A percentile compares a stretch with the other conserved stretches of the same genome.
phyloP scores from a whole-genome alignment of 2,329 filamentous ascomycete species.

The Chrysoporthe cubensis region DNA sequence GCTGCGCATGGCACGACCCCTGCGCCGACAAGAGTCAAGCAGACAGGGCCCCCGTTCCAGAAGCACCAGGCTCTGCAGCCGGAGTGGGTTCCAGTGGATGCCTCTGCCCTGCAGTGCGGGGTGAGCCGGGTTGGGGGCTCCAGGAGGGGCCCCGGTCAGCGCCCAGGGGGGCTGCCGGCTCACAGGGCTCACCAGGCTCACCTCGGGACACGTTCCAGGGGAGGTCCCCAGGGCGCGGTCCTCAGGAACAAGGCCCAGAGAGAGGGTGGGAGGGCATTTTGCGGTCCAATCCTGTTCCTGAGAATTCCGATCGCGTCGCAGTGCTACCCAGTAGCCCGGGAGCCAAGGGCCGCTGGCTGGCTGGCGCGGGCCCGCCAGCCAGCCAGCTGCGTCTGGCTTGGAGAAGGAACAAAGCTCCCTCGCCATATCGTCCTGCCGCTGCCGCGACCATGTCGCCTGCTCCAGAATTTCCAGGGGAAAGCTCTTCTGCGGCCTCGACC shows the following conservation, averaged over 20 bases:
- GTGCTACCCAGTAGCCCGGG: conserved; percentile 7
- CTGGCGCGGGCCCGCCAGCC: not conserved
- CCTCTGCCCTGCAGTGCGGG: conserved; percentile 21
- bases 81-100: conserved; percentile 13
- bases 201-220: conserved; percentile 2
- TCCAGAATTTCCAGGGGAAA: not conserved
- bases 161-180: not conserved
- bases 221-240: not conserved
- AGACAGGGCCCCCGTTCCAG: conserved; percentile 18
- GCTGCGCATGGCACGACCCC: conserved; percentile 15
- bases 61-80: conserved; percentile 15
- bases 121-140: conserved; percentile 24
- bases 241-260: conserved; percentile 3
- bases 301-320: conserved; percentile 25
- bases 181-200: not conserved
- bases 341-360: not conserved
- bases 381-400: too few relatives aligned
- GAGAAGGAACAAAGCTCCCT: not conserved
- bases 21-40: conserved; percentile 23
- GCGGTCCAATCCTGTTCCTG: conserved; percentile 17
- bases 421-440: not conserved
- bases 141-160: conserved; percentile 12
- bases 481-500: too few relatives aligned
- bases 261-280: not conserved
- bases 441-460: too few relatives aligned